phyloP scores from a whole-genome alignment of 345 rosid species.

The Psidium guajava region DNA sequence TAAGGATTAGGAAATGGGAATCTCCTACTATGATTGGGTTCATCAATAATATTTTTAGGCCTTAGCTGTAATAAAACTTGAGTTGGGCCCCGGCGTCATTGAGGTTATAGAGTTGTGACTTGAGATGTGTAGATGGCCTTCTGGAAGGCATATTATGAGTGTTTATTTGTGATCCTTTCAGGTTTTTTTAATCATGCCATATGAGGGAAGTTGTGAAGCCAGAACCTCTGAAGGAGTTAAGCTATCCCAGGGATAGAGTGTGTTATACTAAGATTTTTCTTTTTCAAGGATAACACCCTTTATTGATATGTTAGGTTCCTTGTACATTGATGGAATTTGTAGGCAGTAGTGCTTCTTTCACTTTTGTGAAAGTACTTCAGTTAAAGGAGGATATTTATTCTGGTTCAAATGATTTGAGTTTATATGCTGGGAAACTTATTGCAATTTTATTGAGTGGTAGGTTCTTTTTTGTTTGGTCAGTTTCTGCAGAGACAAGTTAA shows the following conservation, averaged over 20 bases:
- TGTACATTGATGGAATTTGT: background rate
- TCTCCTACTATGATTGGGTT: background rate
- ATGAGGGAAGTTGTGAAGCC: background rate
- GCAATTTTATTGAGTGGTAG: background rate
- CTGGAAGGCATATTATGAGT: background rate
- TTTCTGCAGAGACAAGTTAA: background rate
- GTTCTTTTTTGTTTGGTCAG: background rate
- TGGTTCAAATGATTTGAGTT: background rate
- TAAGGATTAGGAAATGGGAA: background rate
- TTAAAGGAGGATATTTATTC: background rate
- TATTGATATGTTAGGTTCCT: background rate
- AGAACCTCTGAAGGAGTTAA: background rate
- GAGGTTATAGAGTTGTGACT: background rate
- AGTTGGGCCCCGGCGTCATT: background rate
- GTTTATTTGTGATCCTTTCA: background rate
- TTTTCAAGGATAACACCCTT: background rate
- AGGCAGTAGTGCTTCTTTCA: background rate
- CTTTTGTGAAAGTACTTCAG: background rate
- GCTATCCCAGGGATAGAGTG: background rate
- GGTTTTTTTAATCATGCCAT: background rate
- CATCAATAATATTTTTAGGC: background rate
- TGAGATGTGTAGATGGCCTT: background rate
- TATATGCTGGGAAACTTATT: background rate
- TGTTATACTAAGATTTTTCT: background rate
- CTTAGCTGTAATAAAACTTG: background rate